phyloP scores from a whole-genome alignment of 495 filamentous ascomycete species.

The Xylaria sp. region DNA sequence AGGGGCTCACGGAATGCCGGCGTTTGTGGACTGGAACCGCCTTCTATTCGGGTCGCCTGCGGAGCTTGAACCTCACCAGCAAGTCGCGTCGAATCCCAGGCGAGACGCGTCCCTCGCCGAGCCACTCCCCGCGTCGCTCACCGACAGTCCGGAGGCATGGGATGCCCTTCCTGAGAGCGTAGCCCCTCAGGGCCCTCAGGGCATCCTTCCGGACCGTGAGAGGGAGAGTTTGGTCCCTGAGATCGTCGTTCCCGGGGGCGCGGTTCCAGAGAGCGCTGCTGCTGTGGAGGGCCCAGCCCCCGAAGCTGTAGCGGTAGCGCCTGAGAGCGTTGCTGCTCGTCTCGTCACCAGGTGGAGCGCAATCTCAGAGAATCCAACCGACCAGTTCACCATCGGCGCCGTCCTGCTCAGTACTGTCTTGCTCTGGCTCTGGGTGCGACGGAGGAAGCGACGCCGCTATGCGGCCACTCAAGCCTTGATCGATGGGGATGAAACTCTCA shows the following conservation, averaged over 20 bases:
- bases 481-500: slow-evolving; percentile 13
- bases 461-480: background rate
- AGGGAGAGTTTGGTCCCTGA: slow-evolving; percentile 4
- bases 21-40: slow-evolving; percentile 32
- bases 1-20: slow-evolving; percentile 29
- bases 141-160: background rate
- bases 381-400: slow-evolving; percentile 15
- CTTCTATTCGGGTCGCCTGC: slow-evolving; percentile 28
- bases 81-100: slow-evolving; percentile 20
- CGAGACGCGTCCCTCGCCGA: slow-evolving; percentile 17
- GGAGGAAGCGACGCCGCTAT: slow-evolving; percentile 11
- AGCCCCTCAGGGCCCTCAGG: slow-evolving; percentile 6
- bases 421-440: slow-evolving; percentile 11
- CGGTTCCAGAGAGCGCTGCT: background rate
- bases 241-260: background rate
- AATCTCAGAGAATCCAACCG: background rate
- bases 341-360: background rate
- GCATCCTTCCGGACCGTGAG: background rate
- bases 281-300: background rate
- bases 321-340: background rate
- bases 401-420: slow-evolving; percentile 19
- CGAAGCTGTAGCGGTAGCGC: background rate
- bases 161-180: background rate
- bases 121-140: slow-evolving; percentile 16
- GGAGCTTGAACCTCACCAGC: slow-evolving; percentile 11